A percentile compares a stretch with the other conserved stretches of the same genome.
phyloP scores from a whole-genome alignment of 257 asterid species.

The Nicotiana knightiana region DNA sequence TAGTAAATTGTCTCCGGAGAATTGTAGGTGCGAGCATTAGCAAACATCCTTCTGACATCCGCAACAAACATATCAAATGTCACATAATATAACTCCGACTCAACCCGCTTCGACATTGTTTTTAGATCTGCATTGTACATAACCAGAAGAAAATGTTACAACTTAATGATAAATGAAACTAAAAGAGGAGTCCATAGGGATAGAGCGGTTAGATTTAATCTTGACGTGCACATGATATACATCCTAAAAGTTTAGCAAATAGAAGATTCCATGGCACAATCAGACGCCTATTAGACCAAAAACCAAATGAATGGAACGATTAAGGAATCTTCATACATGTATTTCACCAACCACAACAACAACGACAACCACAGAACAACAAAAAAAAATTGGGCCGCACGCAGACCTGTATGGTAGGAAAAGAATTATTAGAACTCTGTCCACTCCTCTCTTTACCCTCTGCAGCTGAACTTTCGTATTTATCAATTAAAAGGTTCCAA shows the following conservation, averaged over 20 bases:
- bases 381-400: too few relatives aligned
- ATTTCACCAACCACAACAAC: not conserved
- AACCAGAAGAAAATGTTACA: not conserved
- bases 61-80: constrained; percentile 94
- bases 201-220: constrained; percentile 1
- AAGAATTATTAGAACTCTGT: too few relatives aligned
- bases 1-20: constrained; percentile 90
- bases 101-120: constrained; percentile 90
- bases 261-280: not conserved
- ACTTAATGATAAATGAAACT: not conserved
- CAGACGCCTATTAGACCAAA: not conserved
- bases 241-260: not conserved
- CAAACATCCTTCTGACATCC: constrained; percentile 77
- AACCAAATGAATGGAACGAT: not conserved
- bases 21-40: constrained; percentile 92
- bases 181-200: not conserved
- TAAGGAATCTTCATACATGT: not conserved
- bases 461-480: too few relatives aligned
- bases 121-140: constrained; percentile 53
- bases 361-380: too few relatives aligned
- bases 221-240: not conserved
- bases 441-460: too few relatives aligned
- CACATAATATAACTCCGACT: constrained; percentile 79
- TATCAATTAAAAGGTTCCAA: not conserved
- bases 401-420: too few relatives aligned